Conservation (phyloP, 306 rosid genomes). For the Gastrolobium bilobum region DNA sequence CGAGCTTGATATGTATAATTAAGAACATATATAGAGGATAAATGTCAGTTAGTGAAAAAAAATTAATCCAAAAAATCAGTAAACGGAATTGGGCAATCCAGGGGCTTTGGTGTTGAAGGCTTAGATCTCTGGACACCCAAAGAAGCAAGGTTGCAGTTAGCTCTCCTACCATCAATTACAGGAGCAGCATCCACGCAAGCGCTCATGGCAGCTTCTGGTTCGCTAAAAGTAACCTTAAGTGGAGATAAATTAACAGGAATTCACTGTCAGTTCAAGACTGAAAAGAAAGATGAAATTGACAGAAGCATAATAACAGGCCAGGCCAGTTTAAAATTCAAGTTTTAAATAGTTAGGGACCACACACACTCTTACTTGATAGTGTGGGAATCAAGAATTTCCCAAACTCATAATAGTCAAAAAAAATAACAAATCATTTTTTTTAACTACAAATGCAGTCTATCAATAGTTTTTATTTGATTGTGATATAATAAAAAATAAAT, state of each 20-base stretch:
- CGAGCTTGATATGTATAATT: too few relatives aligned
- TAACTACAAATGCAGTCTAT: not conserved
- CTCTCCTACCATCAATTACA: constrained; percentile 94
- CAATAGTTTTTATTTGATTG: not conserved
- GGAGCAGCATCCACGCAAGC: constrained; percentile 99
- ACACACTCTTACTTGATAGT: not conserved
- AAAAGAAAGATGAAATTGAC: too few relatives aligned
- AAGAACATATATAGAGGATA: too few relatives aligned
- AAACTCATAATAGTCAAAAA: not conserved
- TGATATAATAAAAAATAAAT: not conserved
- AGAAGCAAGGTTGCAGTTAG: constrained; percentile 99
- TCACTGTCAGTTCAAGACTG: too few relatives aligned
- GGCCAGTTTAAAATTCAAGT: not conserved
- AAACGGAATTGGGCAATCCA: too few relatives aligned
- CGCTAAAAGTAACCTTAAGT: constrained; percentile 87
- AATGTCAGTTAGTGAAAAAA: too few relatives aligned
- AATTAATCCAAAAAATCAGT: too few relatives aligned
- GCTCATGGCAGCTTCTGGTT: constrained; percentile 95
- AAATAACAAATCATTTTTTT: not conserved
- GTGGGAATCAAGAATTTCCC: not conserved
- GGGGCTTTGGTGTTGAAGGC: constrained; percentile 98
- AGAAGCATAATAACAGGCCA: too few relatives aligned
- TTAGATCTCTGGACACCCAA: constrained; percentile 98
- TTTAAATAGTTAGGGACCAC: constrained; percentile 4
- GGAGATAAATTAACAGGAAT: too few relatives aligned